Conservation (phyloP, 441 rosid species). For the Euphorbia corollata region DNA sequence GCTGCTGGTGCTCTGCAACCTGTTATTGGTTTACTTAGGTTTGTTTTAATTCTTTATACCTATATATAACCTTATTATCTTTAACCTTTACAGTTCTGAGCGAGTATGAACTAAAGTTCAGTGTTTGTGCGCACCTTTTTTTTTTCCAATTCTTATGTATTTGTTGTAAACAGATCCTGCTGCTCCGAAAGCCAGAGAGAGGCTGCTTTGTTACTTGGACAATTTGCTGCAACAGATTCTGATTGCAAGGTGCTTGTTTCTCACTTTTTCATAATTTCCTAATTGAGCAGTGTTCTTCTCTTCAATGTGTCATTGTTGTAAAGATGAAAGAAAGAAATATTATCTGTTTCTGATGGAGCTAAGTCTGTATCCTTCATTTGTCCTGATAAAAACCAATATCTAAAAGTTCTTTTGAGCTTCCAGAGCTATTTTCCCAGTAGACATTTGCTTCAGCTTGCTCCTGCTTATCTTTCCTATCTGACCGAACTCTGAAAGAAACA, state of each 20-base stretch:
- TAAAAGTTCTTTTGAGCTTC: conserved; percentile 1
- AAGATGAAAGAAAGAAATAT: conserved; percentile 2
- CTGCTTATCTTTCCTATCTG: not conserved
- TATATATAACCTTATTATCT: conserved; percentile 5
- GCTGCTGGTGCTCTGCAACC: conserved; percentile 95
- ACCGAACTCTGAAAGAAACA: too few relatives aligned
- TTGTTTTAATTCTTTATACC: conserved; percentile 16
- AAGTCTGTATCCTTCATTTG: not conserved
- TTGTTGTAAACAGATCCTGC: conserved; percentile 54
- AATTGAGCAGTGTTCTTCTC: conserved; percentile 9
- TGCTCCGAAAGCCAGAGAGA: conserved; percentile 98
- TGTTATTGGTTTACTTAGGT: conserved; percentile 88
- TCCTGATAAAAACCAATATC: not conserved
- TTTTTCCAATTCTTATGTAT: conserved; percentile 5
- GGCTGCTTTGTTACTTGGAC: conserved; percentile 95
- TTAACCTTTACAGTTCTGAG: conserved; percentile 2
- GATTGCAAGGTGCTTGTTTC: conserved; percentile 74
- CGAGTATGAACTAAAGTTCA: not conserved
- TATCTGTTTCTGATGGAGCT: not conserved
- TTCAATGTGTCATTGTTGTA: conserved; percentile 7
- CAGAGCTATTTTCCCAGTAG: not conserved
- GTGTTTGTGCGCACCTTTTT: not conserved
- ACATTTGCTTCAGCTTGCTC: not conserved
- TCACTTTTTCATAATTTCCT: not conserved
- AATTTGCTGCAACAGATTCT: conserved; percentile 96